These are phyloP conservation scores for Holtermanniella nyarrowii DNA, from an alignment of 768 basidiomycete genomes.

Conservation along the genomic window DNA sequence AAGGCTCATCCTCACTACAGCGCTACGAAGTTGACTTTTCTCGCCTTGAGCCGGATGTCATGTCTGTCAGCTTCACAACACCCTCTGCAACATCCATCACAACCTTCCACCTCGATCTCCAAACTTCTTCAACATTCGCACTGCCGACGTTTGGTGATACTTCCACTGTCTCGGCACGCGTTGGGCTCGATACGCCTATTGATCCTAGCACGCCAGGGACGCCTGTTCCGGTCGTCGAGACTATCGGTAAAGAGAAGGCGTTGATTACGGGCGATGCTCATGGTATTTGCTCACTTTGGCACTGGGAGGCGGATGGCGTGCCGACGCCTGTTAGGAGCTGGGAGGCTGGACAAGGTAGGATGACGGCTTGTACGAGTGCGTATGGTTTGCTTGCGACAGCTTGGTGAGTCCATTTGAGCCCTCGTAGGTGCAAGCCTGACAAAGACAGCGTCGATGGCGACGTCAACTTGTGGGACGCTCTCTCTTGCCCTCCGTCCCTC, in stretches of 20 bases:
- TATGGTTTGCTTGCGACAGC: background rate
- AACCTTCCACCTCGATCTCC: conserved; percentile 7
- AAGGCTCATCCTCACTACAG: background rate
- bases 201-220: background rate
- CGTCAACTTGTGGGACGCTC: conserved; percentile 33
- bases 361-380: background rate
- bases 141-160: background rate
- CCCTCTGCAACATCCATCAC: conserved; percentile 8
- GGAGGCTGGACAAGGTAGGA: background rate
- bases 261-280: background rate
- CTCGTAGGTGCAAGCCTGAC: background rate
- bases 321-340: background rate
- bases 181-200: background rate
- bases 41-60: background rate
- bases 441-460: conserved; percentile 21
- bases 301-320: background rate
- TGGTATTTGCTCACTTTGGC: background rate
- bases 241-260: background rate
- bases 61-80: background rate
- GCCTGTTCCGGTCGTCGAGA: background rate
- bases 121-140: conserved; percentile 9
- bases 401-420: background rate
- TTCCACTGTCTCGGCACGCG: background rate
- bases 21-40: conserved; percentile 8
- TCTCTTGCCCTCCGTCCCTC: conserved; percentile 15